These are phyloP conservation scores for Podospora pseudocomata DNA, from an alignment of 495 filamentous ascomycete genomes.

Conservation along the genomic window DNA sequence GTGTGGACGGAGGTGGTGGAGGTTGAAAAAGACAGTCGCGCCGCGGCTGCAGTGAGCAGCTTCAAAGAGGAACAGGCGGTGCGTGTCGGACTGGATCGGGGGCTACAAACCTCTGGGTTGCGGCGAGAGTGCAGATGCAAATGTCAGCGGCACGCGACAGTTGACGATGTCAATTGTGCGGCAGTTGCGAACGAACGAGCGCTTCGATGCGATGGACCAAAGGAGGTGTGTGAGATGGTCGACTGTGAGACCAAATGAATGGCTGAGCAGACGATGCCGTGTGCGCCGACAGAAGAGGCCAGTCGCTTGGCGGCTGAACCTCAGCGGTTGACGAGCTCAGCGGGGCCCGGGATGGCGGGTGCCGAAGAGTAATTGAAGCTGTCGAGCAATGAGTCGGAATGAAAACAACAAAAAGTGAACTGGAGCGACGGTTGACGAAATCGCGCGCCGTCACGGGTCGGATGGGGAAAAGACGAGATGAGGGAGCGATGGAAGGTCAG, in stretches of 20 bases:
- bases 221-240: conserved; percentile 26
- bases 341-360: background rate
- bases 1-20: background rate
- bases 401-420: background rate
- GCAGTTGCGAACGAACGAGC: conserved; percentile 9
- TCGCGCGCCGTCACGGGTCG: background rate
- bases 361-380: background rate
- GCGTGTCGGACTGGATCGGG: conserved; percentile 2
- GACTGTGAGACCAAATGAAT: conserved; percentile 28
- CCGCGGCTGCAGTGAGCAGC: conserved; percentile 6
- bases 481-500: background rate
- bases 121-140: background rate
- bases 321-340: background rate
- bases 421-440: background rate
- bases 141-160: conserved; percentile 11
- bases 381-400: background rate
- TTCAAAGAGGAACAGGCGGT: conserved; percentile 13
- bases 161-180: conserved; percentile 15
- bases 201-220: conserved; percentile 17
- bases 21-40: conserved; percentile 2
- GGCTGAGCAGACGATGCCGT: conserved; percentile 16
- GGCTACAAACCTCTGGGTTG: conserved; percentile 19
- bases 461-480: background rate
- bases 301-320: conserved; percentile 17
- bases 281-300: background rate